phyloP scores from a whole-genome alignment of 495 filamentous ascomycete genomes.

The Parathielavia appendiculata region DNA sequence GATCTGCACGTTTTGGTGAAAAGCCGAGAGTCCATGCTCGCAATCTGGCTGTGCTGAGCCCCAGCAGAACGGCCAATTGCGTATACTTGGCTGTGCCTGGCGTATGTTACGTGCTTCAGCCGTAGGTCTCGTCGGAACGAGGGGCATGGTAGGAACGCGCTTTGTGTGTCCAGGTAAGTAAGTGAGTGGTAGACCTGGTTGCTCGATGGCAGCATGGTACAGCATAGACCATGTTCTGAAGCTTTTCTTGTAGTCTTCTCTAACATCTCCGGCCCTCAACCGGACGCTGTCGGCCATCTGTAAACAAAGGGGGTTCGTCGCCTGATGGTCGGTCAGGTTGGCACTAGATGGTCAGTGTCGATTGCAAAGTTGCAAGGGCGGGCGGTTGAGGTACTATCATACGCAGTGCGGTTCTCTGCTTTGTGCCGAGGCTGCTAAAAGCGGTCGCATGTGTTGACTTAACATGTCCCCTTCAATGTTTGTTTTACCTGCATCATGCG shows the following conservation, averaged over 20 bases:
- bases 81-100: background rate
- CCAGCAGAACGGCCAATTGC: background rate
- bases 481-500: too few relatives aligned
- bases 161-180: background rate
- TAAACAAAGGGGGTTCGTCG: background rate
- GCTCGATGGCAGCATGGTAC: background rate
- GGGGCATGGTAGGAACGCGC: background rate
- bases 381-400: too few relatives aligned
- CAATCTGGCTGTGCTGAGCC: background rate
- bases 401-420: too few relatives aligned
- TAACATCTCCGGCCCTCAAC: background rate
- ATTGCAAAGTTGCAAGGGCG: too few relatives aligned
- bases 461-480: too few relatives aligned
- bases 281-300: constrained; percentile 4
- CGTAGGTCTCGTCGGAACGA: background rate
- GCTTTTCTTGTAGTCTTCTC: constrained; percentile 4
- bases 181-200: background rate
- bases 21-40: background rate
- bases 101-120: background rate
- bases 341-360: too few relatives aligned
- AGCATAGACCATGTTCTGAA: constrained; percentile 12
- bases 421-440: too few relatives aligned
- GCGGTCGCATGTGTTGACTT: too few relatives aligned
- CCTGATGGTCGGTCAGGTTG: too few relatives aligned
- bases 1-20: constrained; percentile 6